These are phyloP conservation scores for Yarrowia galli DNA, from an alignment of 1,139 yeast species.

Conservation along the genomic window DNA sequence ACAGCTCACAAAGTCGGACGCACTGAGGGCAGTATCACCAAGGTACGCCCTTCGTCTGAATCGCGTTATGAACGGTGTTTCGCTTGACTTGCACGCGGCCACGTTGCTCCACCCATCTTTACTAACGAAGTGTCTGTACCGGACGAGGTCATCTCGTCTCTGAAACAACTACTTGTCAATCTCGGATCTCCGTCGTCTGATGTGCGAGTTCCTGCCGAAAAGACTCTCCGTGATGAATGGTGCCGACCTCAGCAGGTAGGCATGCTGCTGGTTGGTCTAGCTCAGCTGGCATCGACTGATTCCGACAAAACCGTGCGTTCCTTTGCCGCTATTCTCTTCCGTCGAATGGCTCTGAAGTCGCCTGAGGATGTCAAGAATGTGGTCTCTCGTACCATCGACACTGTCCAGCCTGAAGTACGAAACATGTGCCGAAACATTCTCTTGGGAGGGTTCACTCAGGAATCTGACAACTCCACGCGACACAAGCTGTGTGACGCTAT, in stretches of 20 bases:
- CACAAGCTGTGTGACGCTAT: conserved; percentile 94
- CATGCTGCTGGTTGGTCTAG: conserved; percentile 74
- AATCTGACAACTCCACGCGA: conserved; percentile 74
- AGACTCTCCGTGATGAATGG: conserved; percentile 78
- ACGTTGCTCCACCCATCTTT: background rate
- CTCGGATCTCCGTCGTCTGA: conserved; percentile 80
- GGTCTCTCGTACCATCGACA: conserved; percentile 80
- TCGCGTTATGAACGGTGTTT: background rate
- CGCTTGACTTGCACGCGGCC: background rate
- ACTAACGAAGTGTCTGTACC: conserved; percentile 54
- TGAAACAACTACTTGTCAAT: conserved; percentile 67
- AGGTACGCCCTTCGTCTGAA: background rate
- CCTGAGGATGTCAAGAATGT: conserved; percentile 68
- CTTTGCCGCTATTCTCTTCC: conserved; percentile 84
- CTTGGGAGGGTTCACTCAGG: conserved; percentile 73
- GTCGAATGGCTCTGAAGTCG: conserved; percentile 83
- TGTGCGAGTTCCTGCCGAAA: conserved; percentile 80
- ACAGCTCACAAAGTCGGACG: too few relatives aligned
- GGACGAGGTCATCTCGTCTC: conserved; percentile 63
- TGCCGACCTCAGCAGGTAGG: conserved; percentile 61
- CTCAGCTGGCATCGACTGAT: conserved; percentile 77
- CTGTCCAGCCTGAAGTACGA: conserved; percentile 64
- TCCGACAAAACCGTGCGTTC: conserved; percentile 61
- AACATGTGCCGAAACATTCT: conserved; percentile 69
- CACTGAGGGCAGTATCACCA: background rate